A percentile compares a stretch with the other conserved stretches of the same genome.
These are phyloP conservation scores for Akanthomyces uredinophilus DNA, from an alignment of 2,329 filamentous ascomycete species.

Conservation along the genomic window DNA sequence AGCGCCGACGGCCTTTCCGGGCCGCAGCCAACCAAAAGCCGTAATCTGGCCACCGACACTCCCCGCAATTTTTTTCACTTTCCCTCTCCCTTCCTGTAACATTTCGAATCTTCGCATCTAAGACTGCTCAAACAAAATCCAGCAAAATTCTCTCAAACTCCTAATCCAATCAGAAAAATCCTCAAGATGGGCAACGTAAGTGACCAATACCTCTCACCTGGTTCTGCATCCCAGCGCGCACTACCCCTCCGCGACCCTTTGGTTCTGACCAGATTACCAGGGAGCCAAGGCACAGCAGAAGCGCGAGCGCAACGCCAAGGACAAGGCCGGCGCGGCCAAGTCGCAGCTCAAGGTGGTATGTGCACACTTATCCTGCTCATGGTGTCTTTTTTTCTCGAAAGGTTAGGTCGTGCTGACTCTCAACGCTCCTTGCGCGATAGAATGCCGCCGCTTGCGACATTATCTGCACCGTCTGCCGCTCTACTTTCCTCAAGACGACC, in stretches of 20 bases:
- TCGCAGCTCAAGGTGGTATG: conserved; percentile 65
- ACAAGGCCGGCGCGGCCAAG: conserved; percentile 51
- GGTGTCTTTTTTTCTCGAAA: too few relatives aligned
- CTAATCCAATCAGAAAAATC: background rate
- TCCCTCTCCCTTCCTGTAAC: background rate
- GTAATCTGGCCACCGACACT: background rate
- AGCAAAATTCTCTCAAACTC: background rate
- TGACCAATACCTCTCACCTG: background rate
- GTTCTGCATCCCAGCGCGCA: background rate
- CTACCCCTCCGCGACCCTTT: background rate
- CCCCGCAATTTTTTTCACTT: conserved; percentile 11
- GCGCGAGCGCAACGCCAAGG: conserved; percentile 66
- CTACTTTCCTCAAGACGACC: conserved; percentile 73
- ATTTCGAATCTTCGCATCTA: background rate
- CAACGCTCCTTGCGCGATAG: conserved; percentile 31
- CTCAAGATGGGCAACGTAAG: conserved; percentile 17
- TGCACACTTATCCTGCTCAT: conserved; percentile 18
- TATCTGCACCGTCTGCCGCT: conserved; percentile 71
- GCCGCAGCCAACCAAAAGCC: conserved; percentile 9
- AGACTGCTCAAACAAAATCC: background rate
- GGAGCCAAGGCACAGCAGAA: conserved; percentile 66
- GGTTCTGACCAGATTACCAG: conserved; percentile 27
- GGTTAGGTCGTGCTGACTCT: background rate
- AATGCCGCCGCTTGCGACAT: conserved; percentile 71
- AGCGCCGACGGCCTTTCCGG: background rate